Conservation (phyloP, 768 basidiomycete genomes). For the Rhodotorula babjevae region DNA sequence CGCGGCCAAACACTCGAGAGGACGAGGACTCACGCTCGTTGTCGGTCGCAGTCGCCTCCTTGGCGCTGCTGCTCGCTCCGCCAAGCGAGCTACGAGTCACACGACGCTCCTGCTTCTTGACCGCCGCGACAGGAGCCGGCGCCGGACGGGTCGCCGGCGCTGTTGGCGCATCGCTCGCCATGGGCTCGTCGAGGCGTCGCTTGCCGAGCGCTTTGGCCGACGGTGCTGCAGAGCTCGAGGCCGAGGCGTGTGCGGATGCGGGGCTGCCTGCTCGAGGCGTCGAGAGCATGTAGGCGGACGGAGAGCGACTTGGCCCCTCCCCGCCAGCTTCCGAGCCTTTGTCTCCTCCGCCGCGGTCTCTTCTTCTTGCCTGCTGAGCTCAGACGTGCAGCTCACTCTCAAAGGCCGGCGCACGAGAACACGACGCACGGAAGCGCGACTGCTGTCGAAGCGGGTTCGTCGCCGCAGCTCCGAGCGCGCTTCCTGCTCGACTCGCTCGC, state of each 20-base stretch:
- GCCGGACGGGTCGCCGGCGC: not conserved
- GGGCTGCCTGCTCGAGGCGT: no score
- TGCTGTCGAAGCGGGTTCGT: no score
- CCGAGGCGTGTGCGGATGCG: not conserved
- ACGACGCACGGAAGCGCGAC: no score
- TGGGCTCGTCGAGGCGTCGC: not conserved
- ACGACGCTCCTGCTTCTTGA: not conserved
- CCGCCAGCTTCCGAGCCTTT: no score
- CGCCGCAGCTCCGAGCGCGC: no score
- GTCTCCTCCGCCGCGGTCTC: no score
- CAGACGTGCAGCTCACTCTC: no score
- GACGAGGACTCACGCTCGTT: not conserved
- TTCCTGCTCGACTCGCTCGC: no score
- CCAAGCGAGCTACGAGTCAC: conserved; percentile 9
- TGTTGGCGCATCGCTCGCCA: not conserved
- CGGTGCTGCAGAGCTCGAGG: not conserved
- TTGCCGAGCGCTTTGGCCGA: conserved; percentile 28
- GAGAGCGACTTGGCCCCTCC: not conserved
- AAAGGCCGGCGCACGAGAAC: no score
- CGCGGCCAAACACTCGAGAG: not conserved
- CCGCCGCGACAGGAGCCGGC: not conserved
- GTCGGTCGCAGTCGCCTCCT: not conserved
- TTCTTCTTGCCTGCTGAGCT: no score
- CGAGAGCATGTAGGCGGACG: not conserved
- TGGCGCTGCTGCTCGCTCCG: not conserved